A percentile compares a stretch with the other conserved stretches of the same genome.
phyloP scores from a whole-genome alignment of 495 filamentous ascomycete species.

The Aspergillus sparsus region DNA sequence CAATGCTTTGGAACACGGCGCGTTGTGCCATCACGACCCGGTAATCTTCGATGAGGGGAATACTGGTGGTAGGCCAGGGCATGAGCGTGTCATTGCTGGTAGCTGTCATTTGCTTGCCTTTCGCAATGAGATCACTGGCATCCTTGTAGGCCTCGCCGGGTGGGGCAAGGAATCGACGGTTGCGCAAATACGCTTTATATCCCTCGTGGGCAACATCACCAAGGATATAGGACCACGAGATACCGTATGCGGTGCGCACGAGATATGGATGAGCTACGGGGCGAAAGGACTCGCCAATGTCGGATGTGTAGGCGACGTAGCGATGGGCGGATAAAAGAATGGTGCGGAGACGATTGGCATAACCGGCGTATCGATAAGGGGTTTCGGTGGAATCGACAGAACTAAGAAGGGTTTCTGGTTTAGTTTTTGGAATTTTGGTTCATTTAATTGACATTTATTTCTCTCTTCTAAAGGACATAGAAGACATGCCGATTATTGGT shows the following conservation, averaged over 20 bases:
- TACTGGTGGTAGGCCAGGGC: constrained; percentile 39
- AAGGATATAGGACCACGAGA: constrained; percentile 89
- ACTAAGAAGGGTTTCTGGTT: constrained; percentile 45
- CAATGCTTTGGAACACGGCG: constrained; percentile 84
- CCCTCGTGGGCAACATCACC: constrained; percentile 93
- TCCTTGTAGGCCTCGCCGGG: constrained; percentile 46
- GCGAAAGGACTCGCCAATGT: constrained; percentile 95
- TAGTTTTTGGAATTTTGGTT: neutral
- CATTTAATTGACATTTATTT: neutral
- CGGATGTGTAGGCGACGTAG: constrained; percentile 96
- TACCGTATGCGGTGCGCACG: constrained; percentile 79
- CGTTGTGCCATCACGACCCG: constrained; percentile 88
- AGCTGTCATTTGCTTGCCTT: neutral
- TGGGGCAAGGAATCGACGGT: constrained; percentile 58
- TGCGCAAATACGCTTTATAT: constrained; percentile 88
- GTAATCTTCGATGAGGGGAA: constrained; percentile 88
- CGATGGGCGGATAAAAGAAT: constrained; percentile 89
- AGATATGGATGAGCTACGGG: constrained; percentile 85
- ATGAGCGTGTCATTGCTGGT: constrained; percentile 25
- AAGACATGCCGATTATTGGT: neutral
- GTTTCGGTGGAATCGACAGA: constrained; percentile 80
- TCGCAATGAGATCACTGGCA: constrained; percentile 32
- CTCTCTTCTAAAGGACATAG: neutral
- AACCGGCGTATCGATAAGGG: constrained; percentile 87
- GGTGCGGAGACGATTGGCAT: constrained; percentile 82